These are phyloP conservation scores for Didymella segeticola DNA, from an alignment of 2,329 filamentous ascomycete species.

Conservation along the genomic window DNA sequence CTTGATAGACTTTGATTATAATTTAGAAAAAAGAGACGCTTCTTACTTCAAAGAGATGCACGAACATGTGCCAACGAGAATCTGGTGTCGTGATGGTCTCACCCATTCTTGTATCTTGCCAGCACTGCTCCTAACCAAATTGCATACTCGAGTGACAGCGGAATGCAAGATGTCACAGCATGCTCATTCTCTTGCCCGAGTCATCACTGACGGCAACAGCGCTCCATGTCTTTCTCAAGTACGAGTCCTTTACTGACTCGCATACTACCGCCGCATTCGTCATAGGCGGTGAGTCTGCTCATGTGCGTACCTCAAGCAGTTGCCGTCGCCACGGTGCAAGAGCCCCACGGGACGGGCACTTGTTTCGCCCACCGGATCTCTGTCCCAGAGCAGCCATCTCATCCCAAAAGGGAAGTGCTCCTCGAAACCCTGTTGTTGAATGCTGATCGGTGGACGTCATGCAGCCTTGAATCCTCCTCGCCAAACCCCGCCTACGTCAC, in stretches of 20 bases:
- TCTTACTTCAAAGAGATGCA: too few relatives aligned
- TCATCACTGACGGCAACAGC: too few relatives aligned
- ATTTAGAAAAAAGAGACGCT: too few relatives aligned
- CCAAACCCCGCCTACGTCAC: conserved; percentile 12
- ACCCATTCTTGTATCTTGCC: too few relatives aligned
- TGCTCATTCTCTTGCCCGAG: too few relatives aligned
- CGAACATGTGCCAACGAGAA: too few relatives aligned
- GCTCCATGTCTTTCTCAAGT: not conserved
- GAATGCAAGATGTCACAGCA: too few relatives aligned
- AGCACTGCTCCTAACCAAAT: too few relatives aligned
- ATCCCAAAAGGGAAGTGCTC: not conserved
- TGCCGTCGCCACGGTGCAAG: not conserved
- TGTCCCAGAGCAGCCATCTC: not conserved
- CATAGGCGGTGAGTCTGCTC: not conserved
- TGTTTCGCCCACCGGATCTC: not conserved
- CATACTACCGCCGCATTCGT: not conserved
- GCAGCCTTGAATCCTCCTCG: conserved; percentile 5
- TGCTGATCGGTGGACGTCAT: conserved; percentile 5
- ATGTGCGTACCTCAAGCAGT: not conserved
- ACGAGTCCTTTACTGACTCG: not conserved
- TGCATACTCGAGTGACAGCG: too few relatives aligned
- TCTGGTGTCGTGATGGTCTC: too few relatives aligned
- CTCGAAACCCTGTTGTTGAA: not conserved
- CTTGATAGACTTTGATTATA: too few relatives aligned
- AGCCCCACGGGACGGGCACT: conserved; percentile 2